phyloP scores from a whole-genome alignment of 2,329 filamentous ascomycete genomes.

The Monosporascus cannonballus region DNA sequence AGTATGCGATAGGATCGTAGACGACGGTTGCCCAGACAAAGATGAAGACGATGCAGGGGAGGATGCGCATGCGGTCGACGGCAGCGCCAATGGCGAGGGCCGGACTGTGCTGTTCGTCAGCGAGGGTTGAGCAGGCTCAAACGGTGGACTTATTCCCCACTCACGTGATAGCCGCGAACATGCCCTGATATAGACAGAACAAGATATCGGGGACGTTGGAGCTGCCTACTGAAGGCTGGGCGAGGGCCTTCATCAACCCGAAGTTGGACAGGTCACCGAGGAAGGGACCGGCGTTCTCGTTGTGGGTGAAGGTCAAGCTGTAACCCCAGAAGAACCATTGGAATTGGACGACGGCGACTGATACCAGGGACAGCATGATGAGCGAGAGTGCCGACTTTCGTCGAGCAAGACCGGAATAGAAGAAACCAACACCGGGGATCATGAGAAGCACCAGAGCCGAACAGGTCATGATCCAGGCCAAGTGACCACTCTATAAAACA shows the following conservation, averaged over 20 bases:
- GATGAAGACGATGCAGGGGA: conserved; percentile 59
- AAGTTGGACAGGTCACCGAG: conserved; percentile 79
- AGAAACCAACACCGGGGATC: conserved; percentile 91
- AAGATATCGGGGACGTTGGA: conserved; percentile 70
- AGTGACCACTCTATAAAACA: conserved; percentile 62
- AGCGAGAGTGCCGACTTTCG: conserved; percentile 84
- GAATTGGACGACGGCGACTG: conserved; percentile 72
- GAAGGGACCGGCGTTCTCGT: conserved; percentile 68
- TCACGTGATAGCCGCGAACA: conserved; percentile 86
- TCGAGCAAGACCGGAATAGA: conserved; percentile 85
- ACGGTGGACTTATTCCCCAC: conserved; percentile 23
- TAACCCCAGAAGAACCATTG: conserved; percentile 98
- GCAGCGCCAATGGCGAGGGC: conserved; percentile 55
- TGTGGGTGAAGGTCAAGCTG: conserved; percentile 77
- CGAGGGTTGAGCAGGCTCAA: not conserved
- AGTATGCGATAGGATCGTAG: conserved; percentile 69
- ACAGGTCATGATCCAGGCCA: conserved; percentile 73
- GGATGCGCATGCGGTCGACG: conserved; percentile 55
- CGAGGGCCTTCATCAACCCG: conserved; percentile 73
- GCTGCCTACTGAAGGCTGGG: conserved; percentile 67
- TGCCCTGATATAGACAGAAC: conserved; percentile 81
- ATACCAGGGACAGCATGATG: conserved; percentile 80
- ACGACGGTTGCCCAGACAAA: conserved; percentile 68
- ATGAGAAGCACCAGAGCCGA: conserved; percentile 81
- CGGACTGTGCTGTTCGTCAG: conserved; percentile 29